Percentiles rank a stretch among this genome's conserved stretches.
Conservation (phyloP, 345 rosid species). For the Aquilaria sinensis region DNA sequence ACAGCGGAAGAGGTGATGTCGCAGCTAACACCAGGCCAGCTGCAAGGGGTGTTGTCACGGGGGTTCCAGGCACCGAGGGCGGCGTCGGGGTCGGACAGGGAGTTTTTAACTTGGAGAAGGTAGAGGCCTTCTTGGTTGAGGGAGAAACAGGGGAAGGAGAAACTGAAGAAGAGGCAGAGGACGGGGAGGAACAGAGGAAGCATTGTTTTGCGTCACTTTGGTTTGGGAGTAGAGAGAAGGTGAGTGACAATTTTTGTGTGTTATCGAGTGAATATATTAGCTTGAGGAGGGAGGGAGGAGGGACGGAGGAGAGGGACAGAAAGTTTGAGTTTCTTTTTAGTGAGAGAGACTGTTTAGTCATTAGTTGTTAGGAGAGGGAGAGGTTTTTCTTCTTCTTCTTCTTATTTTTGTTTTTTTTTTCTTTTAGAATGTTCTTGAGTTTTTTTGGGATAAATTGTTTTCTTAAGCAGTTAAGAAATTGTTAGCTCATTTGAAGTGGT, state of each 20-base stretch:
- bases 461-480: no score
- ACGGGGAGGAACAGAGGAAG: conserved; percentile 22
- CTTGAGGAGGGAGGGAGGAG: conserved; percentile 3
- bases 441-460: no score
- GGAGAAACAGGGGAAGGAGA: conserved; percentile 17
- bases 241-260: not conserved
- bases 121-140: conserved; percentile 64
- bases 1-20: conserved; percentile 36
- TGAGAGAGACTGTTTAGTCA: not conserved
- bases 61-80: conserved; percentile 56
- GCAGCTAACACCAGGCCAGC: conserved; percentile 56
- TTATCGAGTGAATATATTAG: conserved; percentile 7
- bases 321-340: not conserved
- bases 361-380: not conserved
- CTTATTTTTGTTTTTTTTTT: not conserved
- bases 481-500: no score
- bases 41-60: conserved; percentile 43
- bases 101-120: conserved; percentile 40
- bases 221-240: not conserved
- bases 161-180: conserved; percentile 13
- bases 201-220: conserved; percentile 8
- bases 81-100: conserved; percentile 52
- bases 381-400: no score
- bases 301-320: conserved; percentile 3
- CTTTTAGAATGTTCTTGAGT: not conserved